These are phyloP conservation scores for Lasiosphaeria miniovina DNA, from an alignment of 495 filamentous ascomycete species.

Conservation along the genomic window DNA sequence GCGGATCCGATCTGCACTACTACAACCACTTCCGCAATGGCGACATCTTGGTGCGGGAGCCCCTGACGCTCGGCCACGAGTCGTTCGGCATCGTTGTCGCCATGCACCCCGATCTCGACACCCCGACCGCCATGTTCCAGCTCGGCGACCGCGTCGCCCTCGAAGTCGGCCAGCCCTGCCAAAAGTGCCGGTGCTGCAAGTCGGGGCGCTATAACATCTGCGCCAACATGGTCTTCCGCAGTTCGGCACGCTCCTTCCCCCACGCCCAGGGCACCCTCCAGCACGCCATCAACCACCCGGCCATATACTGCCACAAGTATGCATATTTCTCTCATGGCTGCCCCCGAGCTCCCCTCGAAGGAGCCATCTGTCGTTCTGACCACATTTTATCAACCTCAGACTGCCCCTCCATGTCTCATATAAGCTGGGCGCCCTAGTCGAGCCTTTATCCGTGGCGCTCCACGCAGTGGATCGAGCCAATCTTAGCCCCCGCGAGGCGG, in stretches of 20 bases:
- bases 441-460: conserved; percentile 76
- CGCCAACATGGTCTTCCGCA: conserved; percentile 70
- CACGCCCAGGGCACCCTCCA: conserved; percentile 83
- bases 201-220: conserved; percentile 84
- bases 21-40: conserved; percentile 65
- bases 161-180: conserved; percentile 81
- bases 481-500: conserved; percentile 50
- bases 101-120: conserved; percentile 45
- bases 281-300: conserved; percentile 73
- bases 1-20: conserved; percentile 70
- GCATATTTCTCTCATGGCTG: conserved; percentile 12
- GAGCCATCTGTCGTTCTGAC: no score
- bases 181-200: conserved; percentile 60
- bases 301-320: conserved; percentile 61
- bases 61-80: conserved; percentile 62
- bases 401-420: conserved; percentile 62
- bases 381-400: conserved; percentile 18
- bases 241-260: conserved; percentile 72
- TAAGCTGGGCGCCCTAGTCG: conserved; percentile 69
- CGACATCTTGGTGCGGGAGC: conserved; percentile 61
- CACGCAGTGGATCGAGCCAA: conserved; percentile 66
- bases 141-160: conserved; percentile 74
- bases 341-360: no score
- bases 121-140: conserved; percentile 24
- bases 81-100: conserved; percentile 56